Evolutionary conservation across 257 asterid genomes (phyloP).

Genomic region (Solanum tarapatanum): DNA sequence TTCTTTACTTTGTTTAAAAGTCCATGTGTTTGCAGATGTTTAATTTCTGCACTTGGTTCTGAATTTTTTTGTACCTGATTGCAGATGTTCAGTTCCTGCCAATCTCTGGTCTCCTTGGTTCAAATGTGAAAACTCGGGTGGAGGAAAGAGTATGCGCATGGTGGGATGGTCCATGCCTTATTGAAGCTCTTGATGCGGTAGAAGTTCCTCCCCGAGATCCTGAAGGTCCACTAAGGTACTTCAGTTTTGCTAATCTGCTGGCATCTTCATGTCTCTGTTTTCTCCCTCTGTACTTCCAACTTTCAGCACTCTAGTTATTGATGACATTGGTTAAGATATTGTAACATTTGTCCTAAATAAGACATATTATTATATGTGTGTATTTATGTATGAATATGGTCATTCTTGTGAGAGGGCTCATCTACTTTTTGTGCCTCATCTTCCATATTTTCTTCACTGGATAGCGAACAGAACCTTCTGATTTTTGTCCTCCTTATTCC

Average conservation of each 20-base stretch:
- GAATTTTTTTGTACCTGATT: neutral
- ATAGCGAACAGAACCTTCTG: neutral
- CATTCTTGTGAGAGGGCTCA: neutral
- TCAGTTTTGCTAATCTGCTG: neutral
- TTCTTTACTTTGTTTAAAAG: neutral
- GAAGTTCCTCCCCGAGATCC: slow-evolving; percentile 85
- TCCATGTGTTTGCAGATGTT: neutral
- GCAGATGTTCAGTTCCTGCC: slow-evolving; percentile 92
- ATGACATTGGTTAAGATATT: neutral
- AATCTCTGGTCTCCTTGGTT: slow-evolving; percentile 76
- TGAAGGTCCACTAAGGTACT: slow-evolving; percentile 79
- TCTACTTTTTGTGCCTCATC: neutral
- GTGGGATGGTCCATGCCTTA: slow-evolving; percentile 87
- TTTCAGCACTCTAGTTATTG: neutral
- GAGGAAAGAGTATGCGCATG: slow-evolving; percentile 59
- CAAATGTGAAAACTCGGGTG: slow-evolving; percentile 60
- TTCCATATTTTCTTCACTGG: neutral
- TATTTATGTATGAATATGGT: neutral
- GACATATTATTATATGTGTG: neutral
- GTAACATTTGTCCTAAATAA: neutral
- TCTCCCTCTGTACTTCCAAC: neutral
- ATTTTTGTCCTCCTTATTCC: neutral
- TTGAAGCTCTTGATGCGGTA: slow-evolving; percentile 81
- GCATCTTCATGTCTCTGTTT: neutral
- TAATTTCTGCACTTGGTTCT: neutral